phyloP scores from a whole-genome alignment of 192 early-diverging fungal species.

The Chytriomyces confervae region DNA sequence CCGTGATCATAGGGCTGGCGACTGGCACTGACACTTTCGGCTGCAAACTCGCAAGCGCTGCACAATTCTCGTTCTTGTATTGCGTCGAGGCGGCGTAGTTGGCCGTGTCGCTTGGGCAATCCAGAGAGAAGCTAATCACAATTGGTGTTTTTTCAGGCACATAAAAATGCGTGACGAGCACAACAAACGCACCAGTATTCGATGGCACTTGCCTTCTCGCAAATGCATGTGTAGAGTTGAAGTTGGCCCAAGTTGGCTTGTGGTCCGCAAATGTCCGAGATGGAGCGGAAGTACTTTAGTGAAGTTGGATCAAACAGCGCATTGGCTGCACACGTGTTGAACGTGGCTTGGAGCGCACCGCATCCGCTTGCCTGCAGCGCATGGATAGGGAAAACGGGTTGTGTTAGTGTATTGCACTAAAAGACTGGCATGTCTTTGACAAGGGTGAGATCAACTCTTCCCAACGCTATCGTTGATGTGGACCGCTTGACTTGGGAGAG shows the following conservation, averaged over 20 bases:
- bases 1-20: no score
- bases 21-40: background rate
- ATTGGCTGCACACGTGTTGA: background rate
- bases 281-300: background rate
- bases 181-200: background rate
- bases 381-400: no score
- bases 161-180: background rate
- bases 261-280: background rate
- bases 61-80: background rate
- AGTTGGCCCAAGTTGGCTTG: background rate
- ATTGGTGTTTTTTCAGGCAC: background rate
- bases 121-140: background rate
- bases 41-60: background rate
- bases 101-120: background rate
- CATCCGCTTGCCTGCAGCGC: background rate
- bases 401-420: no score
- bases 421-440: no score
- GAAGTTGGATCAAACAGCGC: background rate
- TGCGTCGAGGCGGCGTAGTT: background rate
- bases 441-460: background rate
- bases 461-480: background rate
- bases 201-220: background rate
- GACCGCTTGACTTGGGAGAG: background rate
- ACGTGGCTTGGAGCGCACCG: background rate
- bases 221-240: background rate